Evolutionary conservation across 306 rosid species (phyloP).

Genomic region (Casuarina equisetifolia): DNA sequence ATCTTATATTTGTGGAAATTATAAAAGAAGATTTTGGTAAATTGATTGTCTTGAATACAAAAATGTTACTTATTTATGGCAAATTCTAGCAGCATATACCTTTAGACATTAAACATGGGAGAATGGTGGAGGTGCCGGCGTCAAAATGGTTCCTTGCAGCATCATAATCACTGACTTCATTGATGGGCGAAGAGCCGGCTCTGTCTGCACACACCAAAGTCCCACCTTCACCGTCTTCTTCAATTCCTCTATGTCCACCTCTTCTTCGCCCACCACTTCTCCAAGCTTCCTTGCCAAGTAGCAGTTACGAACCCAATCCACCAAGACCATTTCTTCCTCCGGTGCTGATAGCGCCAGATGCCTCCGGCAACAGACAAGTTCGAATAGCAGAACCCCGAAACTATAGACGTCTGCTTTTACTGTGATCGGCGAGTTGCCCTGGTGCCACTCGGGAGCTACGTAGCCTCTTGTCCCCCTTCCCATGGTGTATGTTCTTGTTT

Average conservation of each 20-base stretch:
- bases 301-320: not conserved
- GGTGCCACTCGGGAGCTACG: not conserved
- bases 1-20: too few species aligned
- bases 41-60: too few species aligned
- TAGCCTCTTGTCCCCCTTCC: slow-evolving; percentile 9
- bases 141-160: not conserved
- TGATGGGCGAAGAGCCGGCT: not conserved
- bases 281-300: not conserved
- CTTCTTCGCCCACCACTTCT: not conserved
- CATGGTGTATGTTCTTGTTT: slow-evolving; percentile 1
- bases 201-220: slow-evolving; percentile 7
- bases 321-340: not conserved
- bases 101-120: not conserved
- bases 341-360: not conserved
- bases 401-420: slow-evolving; percentile 8
- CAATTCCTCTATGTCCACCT: not conserved
- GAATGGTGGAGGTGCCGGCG: not conserved
- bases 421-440: not conserved
- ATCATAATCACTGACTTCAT: slow-evolving; percentile 5
- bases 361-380: slow-evolving; percentile 11
- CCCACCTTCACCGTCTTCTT: not conserved
- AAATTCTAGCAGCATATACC: not conserved
- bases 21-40: too few species aligned
- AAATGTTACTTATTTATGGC: too few species aligned
- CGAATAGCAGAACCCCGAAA: not conserved